Evolutionary conservation across 108 stramenopile genomes (phyloP).

Genomic region (Aureococcus anophagefferens): DNA sequence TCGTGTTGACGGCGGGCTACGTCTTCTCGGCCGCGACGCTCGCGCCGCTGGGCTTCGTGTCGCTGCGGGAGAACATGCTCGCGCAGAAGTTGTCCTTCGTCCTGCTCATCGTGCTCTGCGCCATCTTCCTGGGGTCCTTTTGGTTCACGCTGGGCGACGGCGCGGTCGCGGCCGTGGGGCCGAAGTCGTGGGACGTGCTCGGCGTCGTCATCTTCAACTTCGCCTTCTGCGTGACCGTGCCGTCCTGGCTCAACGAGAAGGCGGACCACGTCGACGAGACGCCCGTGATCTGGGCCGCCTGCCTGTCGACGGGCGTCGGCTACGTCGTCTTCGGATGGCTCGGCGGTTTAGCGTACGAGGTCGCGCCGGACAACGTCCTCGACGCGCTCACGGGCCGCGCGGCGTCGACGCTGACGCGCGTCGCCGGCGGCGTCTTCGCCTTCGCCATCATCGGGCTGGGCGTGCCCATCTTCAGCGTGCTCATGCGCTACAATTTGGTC

Average conservation of each 20-base stretch:
- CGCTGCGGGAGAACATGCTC: constrained; percentile 16
- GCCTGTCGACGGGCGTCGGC: constrained; percentile 30
- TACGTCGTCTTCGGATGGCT: constrained; percentile 53
- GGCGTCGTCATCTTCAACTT: constrained; percentile 63
- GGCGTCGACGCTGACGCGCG: constrained; percentile 12
- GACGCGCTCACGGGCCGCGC: not conserved
- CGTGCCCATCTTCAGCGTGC: constrained; percentile 47
- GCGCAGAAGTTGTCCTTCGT: constrained; percentile 18
- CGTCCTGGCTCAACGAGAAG: constrained; percentile 67
- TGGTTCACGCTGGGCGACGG: not conserved
- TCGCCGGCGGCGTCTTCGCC: constrained; percentile 34
- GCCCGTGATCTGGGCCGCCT: constrained; percentile 6
- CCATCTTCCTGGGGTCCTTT: constrained; percentile 1
- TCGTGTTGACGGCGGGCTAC: constrained; percentile 17
- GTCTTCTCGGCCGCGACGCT: not conserved
- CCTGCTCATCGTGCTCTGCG: constrained; percentile 4
- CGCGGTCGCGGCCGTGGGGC: not conserved
- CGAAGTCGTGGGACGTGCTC: constrained; percentile 37
- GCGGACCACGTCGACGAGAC: constrained; percentile 35
- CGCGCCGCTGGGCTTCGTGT: constrained; percentile 11
- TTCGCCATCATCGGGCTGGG: constrained; percentile 65
- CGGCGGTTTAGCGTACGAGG: constrained; percentile 51
- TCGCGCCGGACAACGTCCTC: constrained; percentile 22
- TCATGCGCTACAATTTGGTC: constrained; percentile 21
- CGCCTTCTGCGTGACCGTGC: constrained; percentile 57